A percentile compares a stretch with the other conserved stretches of the same genome.
These are phyloP conservation scores for Lodderomyces metapsilosis DNA, from an alignment of 1,139 yeast genomes.

Conservation along the genomic window DNA sequence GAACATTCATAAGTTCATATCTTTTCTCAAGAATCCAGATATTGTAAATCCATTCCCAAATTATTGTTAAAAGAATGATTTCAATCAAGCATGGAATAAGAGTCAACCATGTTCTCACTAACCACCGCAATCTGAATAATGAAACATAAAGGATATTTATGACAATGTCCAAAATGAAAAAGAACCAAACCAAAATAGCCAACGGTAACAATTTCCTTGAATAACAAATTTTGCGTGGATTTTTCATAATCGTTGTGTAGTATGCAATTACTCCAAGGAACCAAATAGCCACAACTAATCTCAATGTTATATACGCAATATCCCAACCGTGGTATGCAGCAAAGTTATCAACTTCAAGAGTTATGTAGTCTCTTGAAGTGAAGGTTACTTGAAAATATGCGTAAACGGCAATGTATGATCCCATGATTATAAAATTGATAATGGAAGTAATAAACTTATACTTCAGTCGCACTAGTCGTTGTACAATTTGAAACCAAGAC, in stretches of 20 bases:
- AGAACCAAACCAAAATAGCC: conserved; percentile 38
- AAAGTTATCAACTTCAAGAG: background rate
- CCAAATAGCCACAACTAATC: conserved; percentile 27
- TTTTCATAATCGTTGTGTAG: conserved; percentile 29
- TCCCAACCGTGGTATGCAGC: conserved; percentile 19
- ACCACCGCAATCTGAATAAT: conserved; percentile 30
- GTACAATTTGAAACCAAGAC: conserved; percentile 41
- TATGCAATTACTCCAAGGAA: conserved; percentile 25
- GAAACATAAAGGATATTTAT: conserved; percentile 29
- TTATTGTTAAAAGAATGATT: conserved; percentile 36
- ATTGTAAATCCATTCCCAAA: conserved; percentile 55
- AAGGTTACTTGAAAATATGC: conserved; percentile 17
- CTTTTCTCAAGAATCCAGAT: conserved; percentile 42
- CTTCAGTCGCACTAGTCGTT: conserved; percentile 21
- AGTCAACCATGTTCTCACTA: conserved; percentile 37
- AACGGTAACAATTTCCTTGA: conserved; percentile 39
- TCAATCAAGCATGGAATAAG: conserved; percentile 37
- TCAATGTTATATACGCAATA: conserved; percentile 22
- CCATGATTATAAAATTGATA: conserved; percentile 20
- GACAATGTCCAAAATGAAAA: conserved; percentile 28
- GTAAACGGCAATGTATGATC: conserved; percentile 20
- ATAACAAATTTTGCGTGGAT: conserved; percentile 34
- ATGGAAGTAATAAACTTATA: conserved; percentile 21
- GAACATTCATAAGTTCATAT: conserved; percentile 44
- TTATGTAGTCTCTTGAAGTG: conserved; percentile 11